Conservation (phyloP, 1,139 yeast genomes). For the Arxiozyma slooffiae region DNA sequence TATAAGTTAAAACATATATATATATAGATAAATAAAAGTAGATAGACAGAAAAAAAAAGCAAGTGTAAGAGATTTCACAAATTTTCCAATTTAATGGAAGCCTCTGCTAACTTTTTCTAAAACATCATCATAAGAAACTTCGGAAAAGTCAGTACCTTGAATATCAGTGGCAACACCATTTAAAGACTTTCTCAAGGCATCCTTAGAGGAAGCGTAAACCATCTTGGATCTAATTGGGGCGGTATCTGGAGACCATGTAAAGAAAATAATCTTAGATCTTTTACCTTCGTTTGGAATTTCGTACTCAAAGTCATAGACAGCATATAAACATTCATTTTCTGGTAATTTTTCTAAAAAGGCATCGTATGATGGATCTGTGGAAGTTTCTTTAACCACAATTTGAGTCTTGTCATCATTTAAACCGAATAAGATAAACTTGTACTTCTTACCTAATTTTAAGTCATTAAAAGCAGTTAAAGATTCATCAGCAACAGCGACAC, state of each 20-base stretch:
- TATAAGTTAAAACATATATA: not conserved
- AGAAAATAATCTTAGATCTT: conserved; percentile 88
- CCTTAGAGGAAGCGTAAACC: conserved; percentile 97
- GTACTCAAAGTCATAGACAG: conserved; percentile 92
- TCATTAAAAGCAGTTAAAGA: conserved; percentile 90
- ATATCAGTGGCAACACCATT: conserved; percentile 90
- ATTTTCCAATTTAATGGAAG: conserved; percentile 35
- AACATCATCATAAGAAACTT: conserved; percentile 88
- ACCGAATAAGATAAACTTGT: conserved; percentile 70
- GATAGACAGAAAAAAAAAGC: not conserved
- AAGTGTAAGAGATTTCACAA: not conserved
- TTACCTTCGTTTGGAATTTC: conserved; percentile 90
- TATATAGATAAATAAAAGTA: not conserved
- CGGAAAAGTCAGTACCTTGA: conserved; percentile 97
- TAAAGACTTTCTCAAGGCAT: conserved; percentile 92
- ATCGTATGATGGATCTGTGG: conserved; percentile 67
- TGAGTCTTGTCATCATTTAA: conserved; percentile 80
- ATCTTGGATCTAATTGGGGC: conserved; percentile 91
- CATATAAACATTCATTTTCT: conserved; percentile 93
- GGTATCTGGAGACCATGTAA: conserved; percentile 96
- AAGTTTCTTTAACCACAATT: conserved; percentile 81
- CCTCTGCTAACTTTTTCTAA: conserved; percentile 84
- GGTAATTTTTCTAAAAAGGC: conserved; percentile 78
- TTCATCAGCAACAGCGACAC: conserved; percentile 94
- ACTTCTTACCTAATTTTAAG: conserved; percentile 86